These are phyloP conservation scores for Pyrenochaeta sp. DNA, from an alignment of 2,329 filamentous ascomycete species.

Conservation along the genomic window DNA sequence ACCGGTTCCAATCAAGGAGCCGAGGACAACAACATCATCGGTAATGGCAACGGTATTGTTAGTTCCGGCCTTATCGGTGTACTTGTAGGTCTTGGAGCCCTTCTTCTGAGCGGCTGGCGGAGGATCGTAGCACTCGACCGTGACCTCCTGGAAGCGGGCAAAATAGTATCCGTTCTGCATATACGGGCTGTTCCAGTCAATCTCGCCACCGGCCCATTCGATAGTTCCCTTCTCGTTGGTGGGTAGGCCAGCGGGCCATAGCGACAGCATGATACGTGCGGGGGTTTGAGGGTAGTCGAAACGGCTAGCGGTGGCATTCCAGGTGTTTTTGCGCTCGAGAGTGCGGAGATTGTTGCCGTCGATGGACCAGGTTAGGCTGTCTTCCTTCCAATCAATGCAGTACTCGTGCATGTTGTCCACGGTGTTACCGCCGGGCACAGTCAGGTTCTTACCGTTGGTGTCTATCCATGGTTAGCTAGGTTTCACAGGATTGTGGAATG, in stretches of 20 bases:
- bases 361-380: conserved; percentile 83
- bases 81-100: conserved; percentile 75
- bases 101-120: conserved; percentile 71
- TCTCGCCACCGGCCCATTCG: conserved; percentile 87
- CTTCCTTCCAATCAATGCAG: conserved; percentile 90
- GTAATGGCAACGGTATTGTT: conserved; percentile 79
- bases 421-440: conserved; percentile 66
- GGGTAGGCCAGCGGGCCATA: conserved; percentile 90
- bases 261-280: conserved; percentile 86
- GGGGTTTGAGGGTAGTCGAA: conserved; percentile 93
- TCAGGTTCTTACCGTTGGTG: conserved; percentile 76
- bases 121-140: conserved; percentile 86
- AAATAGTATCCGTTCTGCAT: conserved; percentile 93
- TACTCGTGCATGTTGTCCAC: conserved; percentile 84
- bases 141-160: conserved; percentile 77
- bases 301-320: conserved; percentile 81
- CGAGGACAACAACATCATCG: conserved; percentile 76
- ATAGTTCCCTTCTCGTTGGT: conserved; percentile 85
- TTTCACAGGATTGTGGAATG: neutral
- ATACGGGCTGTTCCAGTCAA: conserved; percentile 84
- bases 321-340: conserved; percentile 79
- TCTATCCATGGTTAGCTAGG: conserved; percentile 60
- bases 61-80: conserved; percentile 68
- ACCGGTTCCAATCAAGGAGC: conserved; percentile 82
- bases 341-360: conserved; percentile 81